These are phyloP conservation scores for Paraphoma sp. DNA, from an alignment of 2,329 filamentous ascomycete genomes.

Conservation along the genomic window DNA sequence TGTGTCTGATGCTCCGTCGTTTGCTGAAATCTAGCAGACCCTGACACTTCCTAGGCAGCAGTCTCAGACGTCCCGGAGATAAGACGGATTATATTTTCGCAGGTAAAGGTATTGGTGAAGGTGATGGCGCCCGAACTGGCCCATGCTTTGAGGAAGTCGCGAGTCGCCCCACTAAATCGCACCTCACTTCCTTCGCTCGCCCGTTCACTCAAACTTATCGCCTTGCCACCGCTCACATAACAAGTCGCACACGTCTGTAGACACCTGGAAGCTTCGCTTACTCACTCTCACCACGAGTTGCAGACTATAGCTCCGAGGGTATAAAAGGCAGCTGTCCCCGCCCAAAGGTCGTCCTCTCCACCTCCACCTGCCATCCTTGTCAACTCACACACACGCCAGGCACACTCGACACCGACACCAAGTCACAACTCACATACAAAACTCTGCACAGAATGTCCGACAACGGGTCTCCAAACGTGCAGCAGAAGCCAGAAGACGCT, in stretches of 20 bases:
- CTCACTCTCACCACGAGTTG: constrained; percentile 16
- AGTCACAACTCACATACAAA: background rate
- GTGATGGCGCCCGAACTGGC: constrained; percentile 16
- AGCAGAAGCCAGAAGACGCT: constrained; percentile 54
- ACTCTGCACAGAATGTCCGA: constrained; percentile 48
- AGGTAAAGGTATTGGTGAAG: constrained; percentile 8
- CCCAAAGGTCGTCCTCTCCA: constrained; percentile 32
- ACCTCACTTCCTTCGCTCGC: constrained; percentile 30
- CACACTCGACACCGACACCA: background rate
- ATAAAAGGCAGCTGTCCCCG: constrained; percentile 27
- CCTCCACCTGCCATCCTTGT: constrained; percentile 16
- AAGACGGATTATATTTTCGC: background rate
- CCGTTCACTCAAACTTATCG: constrained; percentile 19
- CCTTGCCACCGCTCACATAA: constrained; percentile 33
- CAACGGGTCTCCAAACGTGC: constrained; percentile 48
- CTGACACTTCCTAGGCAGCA: background rate
- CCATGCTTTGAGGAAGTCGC: constrained; percentile 23
- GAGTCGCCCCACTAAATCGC: constrained; percentile 37
- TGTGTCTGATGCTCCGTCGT: background rate
- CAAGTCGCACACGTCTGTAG: constrained; percentile 21
- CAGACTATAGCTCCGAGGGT: constrained; percentile 21
- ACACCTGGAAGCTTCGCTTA: constrained; percentile 13
- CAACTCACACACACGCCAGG: constrained; percentile 21
- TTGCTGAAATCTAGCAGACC: background rate
- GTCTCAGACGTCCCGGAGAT: background rate